Evolutionary conservation across 2,329 filamentous ascomycete genomes (phyloP), one percentile per base, ranked within the genome.

Genomic region (Plectosphaerella plurivora): DNA sequence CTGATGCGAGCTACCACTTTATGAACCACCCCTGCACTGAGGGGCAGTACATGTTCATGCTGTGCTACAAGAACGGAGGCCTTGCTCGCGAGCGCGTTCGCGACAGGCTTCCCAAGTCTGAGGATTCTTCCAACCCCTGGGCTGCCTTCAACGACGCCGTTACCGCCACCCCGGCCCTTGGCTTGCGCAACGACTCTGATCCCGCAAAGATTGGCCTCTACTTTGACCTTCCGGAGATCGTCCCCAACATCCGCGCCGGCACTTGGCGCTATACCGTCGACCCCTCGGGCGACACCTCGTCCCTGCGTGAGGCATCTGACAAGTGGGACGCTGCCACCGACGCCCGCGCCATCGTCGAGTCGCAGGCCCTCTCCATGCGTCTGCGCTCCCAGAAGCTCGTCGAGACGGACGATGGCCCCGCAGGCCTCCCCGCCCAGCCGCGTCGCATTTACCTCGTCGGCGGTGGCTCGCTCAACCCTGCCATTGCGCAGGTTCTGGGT

Each of bases 1-100:
- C 94, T 2, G 87, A 97, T 65, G 89, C 91, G 3, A 83, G 88
- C 7, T 96, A 96, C 65, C 94, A 99, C 75, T 96, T 97, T 78
- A 95, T 97, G 82, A 96, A 97, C 75, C 92, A 97, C 70, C 94
- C 94, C 2, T 94, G 91, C 45, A 96, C 91, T 1, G 75, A 86
- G 0, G 91, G 89, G 1, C 82, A 97, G 55, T 97, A 96, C 80
- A 97, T 99, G 94, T 97, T 99, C 73, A 99, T 99, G 94, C 84
- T 99, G 36, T 99, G 94, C 79, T 99, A 97, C 78, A 97, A 97
- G 73, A 99, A 99, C 72, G 94, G 94, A 60, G 91, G 91, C 2
- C 83, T 97, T 1, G 93, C 94, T 2, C 88, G 94, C 45, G 94
- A 99, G 68, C 86, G 89, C 62, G 83, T 97, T 56, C 88, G 94